phyloP scores from a whole-genome alignment of 169 alveolate genomes.

The Eimeria maxima region DNA sequence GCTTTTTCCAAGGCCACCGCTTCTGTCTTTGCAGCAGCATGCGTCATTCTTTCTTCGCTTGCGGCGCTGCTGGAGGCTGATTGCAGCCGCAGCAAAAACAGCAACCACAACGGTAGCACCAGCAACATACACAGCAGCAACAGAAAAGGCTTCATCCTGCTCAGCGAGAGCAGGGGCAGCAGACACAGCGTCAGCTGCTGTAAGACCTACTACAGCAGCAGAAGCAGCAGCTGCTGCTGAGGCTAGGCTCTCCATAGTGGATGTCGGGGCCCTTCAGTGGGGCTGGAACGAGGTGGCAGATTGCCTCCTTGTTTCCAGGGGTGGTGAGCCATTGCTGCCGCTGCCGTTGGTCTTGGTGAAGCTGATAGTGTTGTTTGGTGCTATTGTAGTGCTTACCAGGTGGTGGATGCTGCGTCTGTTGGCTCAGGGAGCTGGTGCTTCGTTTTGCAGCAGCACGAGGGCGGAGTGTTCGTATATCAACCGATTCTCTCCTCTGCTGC shows the following conservation, averaged over 20 bases:
- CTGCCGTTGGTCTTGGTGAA: background rate
- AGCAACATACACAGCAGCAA: background rate
- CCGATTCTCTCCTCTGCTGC: background rate
- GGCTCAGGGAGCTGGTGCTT: constrained; percentile 39
- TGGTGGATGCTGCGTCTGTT: background rate
- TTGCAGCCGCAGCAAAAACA: background rate
- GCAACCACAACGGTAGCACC: background rate
- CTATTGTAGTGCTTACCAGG: background rate
- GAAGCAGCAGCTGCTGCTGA: constrained; percentile 1
- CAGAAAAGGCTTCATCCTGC: background rate
- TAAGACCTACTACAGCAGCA: background rate
- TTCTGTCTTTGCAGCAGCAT: constrained; percentile 18
- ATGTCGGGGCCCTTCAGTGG: constrained; percentile 24
- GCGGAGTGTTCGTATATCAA: background rate
- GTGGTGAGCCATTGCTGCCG: constrained; percentile 28
- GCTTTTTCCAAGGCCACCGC: background rate
- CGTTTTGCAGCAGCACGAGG: background rate
- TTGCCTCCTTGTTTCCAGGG: constrained; percentile 20
- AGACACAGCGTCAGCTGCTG: background rate
- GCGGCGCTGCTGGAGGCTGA: constrained; percentile 32
- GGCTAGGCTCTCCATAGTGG: background rate
- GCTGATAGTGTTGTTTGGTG: background rate
- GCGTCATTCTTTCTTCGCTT: constrained; percentile 35
- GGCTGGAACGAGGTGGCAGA: background rate
- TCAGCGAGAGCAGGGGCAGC: background rate